A percentile compares a stretch with the other conserved stretches of the same genome.
phyloP scores from a whole-genome alignment of 1,284 basidiomycete species.

The Taiwanofungus camphoratus region DNA sequence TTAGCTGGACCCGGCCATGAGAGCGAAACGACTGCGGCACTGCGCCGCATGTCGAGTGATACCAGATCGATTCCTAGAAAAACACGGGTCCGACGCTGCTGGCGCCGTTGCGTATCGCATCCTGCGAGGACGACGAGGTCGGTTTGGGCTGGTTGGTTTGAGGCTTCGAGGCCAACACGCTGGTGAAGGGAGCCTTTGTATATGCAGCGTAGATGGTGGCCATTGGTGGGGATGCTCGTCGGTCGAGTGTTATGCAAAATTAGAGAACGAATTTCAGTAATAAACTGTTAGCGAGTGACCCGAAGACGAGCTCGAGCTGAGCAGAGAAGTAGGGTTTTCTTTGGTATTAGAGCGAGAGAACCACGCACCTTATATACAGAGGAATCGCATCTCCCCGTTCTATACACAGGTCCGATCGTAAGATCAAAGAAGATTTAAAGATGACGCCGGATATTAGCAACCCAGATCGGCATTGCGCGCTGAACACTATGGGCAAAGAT shows the following conservation, averaged over 20 bases:
- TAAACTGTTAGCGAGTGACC: slow-evolving; percentile 2
- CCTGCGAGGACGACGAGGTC: slow-evolving; percentile 15
- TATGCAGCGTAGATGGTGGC: slow-evolving; percentile 4
- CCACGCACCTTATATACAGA: slow-evolving; percentile 1
- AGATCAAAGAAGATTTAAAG: slow-evolving; percentile 3
- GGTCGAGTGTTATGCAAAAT: slow-evolving; percentile 2
- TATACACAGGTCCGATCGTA: neutral
- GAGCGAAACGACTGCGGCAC: too few relatives aligned
- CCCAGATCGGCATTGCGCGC: slow-evolving; percentile 4
- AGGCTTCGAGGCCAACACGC: slow-evolving; percentile 6
- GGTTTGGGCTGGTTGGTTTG: slow-evolving; percentile 15
- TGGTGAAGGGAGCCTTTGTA: slow-evolving; percentile 13
- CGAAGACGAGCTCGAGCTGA: neutral
- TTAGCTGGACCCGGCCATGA: too few relatives aligned
- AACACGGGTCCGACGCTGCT: slow-evolving; percentile 21
- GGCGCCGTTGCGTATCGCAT: slow-evolving; percentile 21
- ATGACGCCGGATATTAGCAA: neutral
- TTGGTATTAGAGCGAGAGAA: neutral
- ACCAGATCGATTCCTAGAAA: too few relatives aligned
- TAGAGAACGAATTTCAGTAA: slow-evolving; percentile 1
- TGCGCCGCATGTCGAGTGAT: too few relatives aligned
- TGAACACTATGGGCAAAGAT: too few relatives aligned
- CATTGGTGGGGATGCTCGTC: neutral
- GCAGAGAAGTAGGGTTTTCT: neutral
- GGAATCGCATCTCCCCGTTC: slow-evolving; percentile 4